These are phyloP conservation scores for Nemania sp. DNA, from an alignment of 2,329 filamentous ascomycete genomes.

Conservation along the genomic window DNA sequence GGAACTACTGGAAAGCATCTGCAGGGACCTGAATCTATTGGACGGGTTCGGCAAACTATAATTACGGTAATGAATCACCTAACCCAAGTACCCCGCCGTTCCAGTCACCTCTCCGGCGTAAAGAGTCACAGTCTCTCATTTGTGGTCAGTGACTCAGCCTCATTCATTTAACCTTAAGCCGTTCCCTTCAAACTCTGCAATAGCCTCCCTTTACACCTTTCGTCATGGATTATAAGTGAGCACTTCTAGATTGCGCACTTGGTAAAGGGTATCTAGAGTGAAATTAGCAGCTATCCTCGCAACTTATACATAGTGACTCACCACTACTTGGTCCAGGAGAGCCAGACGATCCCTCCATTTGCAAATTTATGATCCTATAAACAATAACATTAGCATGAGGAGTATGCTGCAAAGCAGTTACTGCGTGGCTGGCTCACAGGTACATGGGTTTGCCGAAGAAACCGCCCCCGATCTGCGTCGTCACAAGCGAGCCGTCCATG, in stretches of 20 bases:
- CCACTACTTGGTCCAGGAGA: constrained; percentile 43
- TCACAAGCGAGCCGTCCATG: constrained; percentile 53
- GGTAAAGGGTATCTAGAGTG: constrained; percentile 34
- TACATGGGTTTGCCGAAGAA: constrained; percentile 54
- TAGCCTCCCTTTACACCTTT: not conserved
- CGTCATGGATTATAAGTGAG: constrained; percentile 37
- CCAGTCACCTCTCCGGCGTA: no score
- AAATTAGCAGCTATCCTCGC: not conserved
- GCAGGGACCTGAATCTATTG: no score
- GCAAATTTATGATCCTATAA: constrained; percentile 48
- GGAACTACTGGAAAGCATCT: no score
- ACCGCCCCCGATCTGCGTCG: constrained; percentile 53
- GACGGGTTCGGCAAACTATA: no score
- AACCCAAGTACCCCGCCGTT: no score
- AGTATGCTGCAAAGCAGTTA: not conserved
- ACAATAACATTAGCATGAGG: constrained; percentile 2
- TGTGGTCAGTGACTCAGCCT: no score
- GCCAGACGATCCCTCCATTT: constrained; percentile 52
- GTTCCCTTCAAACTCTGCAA: not conserved
- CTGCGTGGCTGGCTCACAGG: constrained; percentile 37
- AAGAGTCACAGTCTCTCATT: no score
- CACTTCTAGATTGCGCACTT: constrained; percentile 37
- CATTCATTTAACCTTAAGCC: not conserved
- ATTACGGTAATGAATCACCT: no score
- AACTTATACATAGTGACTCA: constrained; percentile 16